Conservation (phyloP, 2,329 filamentous ascomycete genomes). For the Diplodia intermedia region DNA sequence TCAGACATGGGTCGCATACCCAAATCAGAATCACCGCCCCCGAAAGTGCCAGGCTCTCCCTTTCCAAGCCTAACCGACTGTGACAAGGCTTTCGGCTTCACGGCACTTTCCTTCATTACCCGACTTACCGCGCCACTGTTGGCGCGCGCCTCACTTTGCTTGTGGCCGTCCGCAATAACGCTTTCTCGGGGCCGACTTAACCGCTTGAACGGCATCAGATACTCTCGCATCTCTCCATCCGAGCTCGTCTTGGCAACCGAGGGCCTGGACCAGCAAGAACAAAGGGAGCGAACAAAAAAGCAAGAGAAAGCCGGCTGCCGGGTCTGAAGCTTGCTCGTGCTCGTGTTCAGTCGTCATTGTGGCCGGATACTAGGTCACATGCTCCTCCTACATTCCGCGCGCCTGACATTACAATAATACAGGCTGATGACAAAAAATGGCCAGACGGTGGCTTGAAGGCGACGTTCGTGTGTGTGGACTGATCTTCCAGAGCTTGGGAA, state of each 20-base stretch:
- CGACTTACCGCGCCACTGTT: background rate
- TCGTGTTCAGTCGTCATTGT: background rate
- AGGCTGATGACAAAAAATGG: background rate
- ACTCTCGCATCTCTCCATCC: background rate
- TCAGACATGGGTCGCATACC: too few species aligned
- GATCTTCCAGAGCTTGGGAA: slow-evolving; percentile 1
- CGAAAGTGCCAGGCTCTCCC: background rate
- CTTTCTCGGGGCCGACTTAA: background rate
- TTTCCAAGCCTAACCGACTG: background rate
- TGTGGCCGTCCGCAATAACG: background rate
- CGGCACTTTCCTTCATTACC: background rate
- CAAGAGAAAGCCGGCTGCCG: background rate
- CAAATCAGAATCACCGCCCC: background rate
- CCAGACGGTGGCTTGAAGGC: background rate
- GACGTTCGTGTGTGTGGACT: slow-evolving; percentile 3
- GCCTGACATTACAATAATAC: slow-evolving; percentile 3
- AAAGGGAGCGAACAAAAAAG: background rate
- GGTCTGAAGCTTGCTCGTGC: background rate
- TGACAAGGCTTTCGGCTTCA: background rate
- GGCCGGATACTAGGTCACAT: slow-evolving; percentile 13
- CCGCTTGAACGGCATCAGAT: background rate
- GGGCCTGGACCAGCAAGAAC: background rate
- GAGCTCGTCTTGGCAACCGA: background rate
- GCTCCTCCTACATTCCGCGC: background rate
- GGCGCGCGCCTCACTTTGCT: background rate